These are phyloP conservation scores for Aquanectria penicillioides DNA, from an alignment of 2,329 filamentous ascomycete species.

Conservation along the genomic window DNA sequence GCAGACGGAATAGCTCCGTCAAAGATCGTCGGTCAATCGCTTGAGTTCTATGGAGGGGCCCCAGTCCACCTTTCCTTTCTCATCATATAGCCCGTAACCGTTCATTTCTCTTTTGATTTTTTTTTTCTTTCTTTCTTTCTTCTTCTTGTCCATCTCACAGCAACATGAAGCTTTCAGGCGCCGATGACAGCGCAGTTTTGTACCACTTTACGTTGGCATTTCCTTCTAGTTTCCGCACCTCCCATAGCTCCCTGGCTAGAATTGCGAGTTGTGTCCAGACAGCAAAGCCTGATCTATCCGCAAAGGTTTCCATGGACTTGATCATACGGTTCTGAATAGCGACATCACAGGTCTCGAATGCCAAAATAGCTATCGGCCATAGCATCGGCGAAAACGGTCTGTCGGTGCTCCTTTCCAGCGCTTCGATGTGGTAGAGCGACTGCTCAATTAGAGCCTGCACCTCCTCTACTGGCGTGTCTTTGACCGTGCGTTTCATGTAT, in stretches of 20 bases:
- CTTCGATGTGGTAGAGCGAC: slow-evolving; percentile 34
- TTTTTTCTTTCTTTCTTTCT: background rate
- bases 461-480: slow-evolving; percentile 29
- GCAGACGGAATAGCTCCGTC: slow-evolving; percentile 14
- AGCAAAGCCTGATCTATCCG: slow-evolving; percentile 31
- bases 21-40: slow-evolving; percentile 7
- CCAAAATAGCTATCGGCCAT: slow-evolving; percentile 37
- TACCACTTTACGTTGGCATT: slow-evolving; percentile 36
- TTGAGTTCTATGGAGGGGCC: background rate
- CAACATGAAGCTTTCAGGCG: slow-evolving; percentile 38
- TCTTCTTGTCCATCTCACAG: slow-evolving; percentile 6
- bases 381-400: slow-evolving; percentile 38
- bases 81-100: background rate
- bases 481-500: slow-evolving; percentile 40
- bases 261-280: slow-evolving; percentile 34
- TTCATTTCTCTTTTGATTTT: background rate
- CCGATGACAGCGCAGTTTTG: slow-evolving; percentile 29
- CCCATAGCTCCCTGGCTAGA: slow-evolving; percentile 35
- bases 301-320: slow-evolving; percentile 26
- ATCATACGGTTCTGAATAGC: slow-evolving; percentile 35
- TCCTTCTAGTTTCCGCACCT: slow-evolving; percentile 24
- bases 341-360: slow-evolving; percentile 31
- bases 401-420: slow-evolving; percentile 22
- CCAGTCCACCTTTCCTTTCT: slow-evolving; percentile 2
- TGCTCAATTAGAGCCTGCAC: slow-evolving; percentile 39